phyloP scores from a whole-genome alignment of 164 flowering plant genomes.

The Nelumbo lutea region DNA sequence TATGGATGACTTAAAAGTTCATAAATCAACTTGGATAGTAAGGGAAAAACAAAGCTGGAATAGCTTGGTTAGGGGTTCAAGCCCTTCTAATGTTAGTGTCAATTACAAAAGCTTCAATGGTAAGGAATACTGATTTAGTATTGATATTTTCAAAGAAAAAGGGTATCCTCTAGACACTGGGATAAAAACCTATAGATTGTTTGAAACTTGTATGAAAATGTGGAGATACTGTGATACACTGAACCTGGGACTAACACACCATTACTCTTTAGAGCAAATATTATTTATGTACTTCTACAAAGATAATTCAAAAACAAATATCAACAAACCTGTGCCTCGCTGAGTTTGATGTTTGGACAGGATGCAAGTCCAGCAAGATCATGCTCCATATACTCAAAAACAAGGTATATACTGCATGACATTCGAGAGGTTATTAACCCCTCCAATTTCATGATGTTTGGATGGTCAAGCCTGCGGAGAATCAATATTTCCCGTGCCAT shows the following conservation, averaged over 20 bases:
- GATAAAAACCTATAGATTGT: not conserved
- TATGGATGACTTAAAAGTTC: too few relatives aligned
- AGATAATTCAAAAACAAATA: not conserved
- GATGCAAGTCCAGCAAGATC: constrained; percentile 66
- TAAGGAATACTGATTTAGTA: not conserved
- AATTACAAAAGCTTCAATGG: not conserved
- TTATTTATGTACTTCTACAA: not conserved
- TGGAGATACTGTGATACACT: not conserved
- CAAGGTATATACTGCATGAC: constrained; percentile 67
- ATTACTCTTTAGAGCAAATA: not conserved
- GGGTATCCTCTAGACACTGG: not conserved
- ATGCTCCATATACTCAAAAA: constrained; percentile 84
- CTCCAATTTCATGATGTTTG: constrained; percentile 63
- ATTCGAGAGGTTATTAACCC: constrained; percentile 59
- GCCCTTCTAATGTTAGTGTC: too few relatives aligned
- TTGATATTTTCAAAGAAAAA: not conserved
- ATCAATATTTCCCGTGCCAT: constrained; percentile 77
- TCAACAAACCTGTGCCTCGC: constrained; percentile 55
- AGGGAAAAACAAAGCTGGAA: too few relatives aligned
- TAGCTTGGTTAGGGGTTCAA: too few relatives aligned
- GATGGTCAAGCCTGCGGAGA: constrained; percentile 74
- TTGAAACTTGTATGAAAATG: not conserved
- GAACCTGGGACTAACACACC: not conserved
- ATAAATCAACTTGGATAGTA: too few relatives aligned
- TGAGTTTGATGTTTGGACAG: constrained; percentile 58